Conservation (phyloP, 148 eudicot species). For the Chenopodium formosanum region DNA sequence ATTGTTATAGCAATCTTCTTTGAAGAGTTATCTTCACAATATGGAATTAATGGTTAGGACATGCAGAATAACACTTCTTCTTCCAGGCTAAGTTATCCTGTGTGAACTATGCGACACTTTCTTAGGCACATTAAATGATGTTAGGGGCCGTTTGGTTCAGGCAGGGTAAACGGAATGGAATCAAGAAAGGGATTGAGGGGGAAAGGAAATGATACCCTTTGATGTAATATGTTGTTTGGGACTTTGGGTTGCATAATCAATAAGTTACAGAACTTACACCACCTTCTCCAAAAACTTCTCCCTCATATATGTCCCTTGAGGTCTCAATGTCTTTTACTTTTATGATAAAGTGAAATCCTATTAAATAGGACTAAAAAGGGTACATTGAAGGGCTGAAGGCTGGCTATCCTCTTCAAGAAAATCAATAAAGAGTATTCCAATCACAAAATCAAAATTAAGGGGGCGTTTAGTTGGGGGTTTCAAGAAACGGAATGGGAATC, state of each 20-base stretch:
- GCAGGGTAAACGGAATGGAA: too few relatives aligned
- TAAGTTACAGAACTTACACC: too few relatives aligned
- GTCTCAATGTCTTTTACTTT: background rate
- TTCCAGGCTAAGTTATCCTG: background rate
- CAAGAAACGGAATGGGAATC: too few relatives aligned
- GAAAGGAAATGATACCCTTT: too few relatives aligned
- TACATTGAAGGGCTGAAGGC: background rate
- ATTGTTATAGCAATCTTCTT: background rate
- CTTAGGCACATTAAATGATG: background rate
- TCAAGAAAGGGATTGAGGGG: too few relatives aligned
- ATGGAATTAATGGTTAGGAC: background rate
- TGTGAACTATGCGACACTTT: background rate
- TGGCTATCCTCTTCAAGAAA: background rate
- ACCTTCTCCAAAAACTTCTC: too few relatives aligned
- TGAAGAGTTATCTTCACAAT: background rate
- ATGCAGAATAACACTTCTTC: background rate
- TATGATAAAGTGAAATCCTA: background rate
- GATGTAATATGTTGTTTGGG: too few relatives aligned
- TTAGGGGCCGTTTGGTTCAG: too few relatives aligned
- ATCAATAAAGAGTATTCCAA: background rate
- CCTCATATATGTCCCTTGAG: background rate
- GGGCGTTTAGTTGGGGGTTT: too few relatives aligned
- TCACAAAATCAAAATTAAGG: background rate
- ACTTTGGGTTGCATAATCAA: too few relatives aligned
- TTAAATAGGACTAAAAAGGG: background rate